Evolutionary conservation across 306 rosid genomes (phyloP), one percentile per base, ranked within the genome.

Genomic region (Oxytropis ochrocephala): DNA sequence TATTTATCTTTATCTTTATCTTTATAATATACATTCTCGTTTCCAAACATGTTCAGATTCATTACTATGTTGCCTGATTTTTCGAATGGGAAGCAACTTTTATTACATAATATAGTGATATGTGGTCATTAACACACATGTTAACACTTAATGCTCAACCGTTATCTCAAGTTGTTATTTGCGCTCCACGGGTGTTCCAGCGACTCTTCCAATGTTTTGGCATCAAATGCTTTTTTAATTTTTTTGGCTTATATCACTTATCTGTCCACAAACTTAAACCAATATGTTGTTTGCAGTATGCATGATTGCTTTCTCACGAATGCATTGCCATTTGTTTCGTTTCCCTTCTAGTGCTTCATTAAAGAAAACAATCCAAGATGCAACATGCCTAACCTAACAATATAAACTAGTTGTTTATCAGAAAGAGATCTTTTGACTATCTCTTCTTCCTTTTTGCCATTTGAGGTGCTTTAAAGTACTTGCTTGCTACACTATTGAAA

Each of bases 41-140:
- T 67, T 58, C 4, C 52, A 17, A 39, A 56, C 49, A 21, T 51
- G 79, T 41, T 63, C 29, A 59, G 69, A 61, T 69, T 49, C 75
- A 17, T 14, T 70, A 70, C 1, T 3, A 19, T 48, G 24, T 39
- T 39, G 57, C 50, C 12, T 61, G 33, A 46, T 58, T 52, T 60
- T 79, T 13, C 46, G 72, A 79, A 69, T n/a, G 17, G 38, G 55
- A 7, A 3, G 11, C 33, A 36, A 49, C 77, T 74, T 36, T 55
- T 50, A 24, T 24, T 24, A 24, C 29, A 36, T 18, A 14, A 29
- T n/a, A n/a, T n/a, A 16, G 8, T 27, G 58, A 46, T 52, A 47
- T 36, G 14, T 52, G 14, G 64, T 12, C 50, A 51, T 41, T 21
- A 12, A 19, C 13, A 17, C 48, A 29, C 38, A 6, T 43, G 16